Conservation (phyloP, 2,329 filamentous ascomycete genomes). For the Ceratocystis albifundus region DNA sequence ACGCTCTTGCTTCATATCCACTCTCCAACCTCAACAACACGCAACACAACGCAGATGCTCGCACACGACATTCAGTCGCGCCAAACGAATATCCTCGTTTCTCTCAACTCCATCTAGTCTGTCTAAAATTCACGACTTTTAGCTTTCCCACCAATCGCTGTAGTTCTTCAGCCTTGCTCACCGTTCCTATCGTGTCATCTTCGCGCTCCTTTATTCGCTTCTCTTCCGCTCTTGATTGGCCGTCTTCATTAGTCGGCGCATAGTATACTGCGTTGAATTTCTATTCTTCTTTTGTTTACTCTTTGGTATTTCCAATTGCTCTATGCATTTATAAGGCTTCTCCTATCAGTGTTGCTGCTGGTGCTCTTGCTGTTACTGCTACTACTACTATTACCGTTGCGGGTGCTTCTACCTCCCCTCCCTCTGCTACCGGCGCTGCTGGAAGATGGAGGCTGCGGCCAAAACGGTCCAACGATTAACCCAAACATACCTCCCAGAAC, state of each 20-base stretch:
- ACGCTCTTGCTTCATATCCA: background rate
- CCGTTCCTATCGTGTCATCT: background rate
- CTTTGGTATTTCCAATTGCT: conserved; percentile 7
- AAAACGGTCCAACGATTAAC: conserved; percentile 44
- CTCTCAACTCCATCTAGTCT: background rate
- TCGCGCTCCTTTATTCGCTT: background rate
- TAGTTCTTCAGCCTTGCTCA: background rate
- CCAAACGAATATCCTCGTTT: background rate
- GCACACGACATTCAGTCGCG: background rate
- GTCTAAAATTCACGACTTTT: background rate
- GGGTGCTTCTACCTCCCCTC: background rate
- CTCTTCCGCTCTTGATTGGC: conserved; percentile 2
- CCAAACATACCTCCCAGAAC: conserved; percentile 41
- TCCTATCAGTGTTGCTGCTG: background rate
- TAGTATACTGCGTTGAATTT: background rate
- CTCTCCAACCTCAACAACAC: background rate
- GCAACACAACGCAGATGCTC: background rate
- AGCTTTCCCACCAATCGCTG: background rate
- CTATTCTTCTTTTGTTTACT: background rate
- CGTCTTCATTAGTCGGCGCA: conserved; percentile 14
- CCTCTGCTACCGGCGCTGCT: conserved; percentile 5
- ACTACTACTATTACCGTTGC: background rate
- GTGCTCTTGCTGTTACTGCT: conserved; percentile 11
- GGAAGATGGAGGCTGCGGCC: conserved; percentile 45
- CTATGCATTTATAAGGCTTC: conserved; percentile 18